phyloP scores from a whole-genome alignment of 257 asterid species.

The Solanum rostratum region DNA sequence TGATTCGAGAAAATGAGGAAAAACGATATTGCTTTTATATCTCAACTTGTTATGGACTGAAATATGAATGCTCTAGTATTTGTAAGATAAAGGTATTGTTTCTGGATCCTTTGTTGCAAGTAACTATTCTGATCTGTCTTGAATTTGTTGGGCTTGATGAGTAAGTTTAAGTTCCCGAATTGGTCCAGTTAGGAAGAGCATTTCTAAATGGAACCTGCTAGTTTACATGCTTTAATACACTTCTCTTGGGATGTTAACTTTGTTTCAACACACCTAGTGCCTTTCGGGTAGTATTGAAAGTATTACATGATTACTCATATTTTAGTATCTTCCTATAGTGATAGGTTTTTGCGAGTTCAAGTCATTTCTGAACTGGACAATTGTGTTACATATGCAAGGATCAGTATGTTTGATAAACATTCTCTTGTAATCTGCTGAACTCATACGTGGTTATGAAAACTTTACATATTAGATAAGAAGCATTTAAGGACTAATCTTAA shows the following conservation, averaged over 20 bases:
- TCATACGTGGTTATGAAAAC: background rate
- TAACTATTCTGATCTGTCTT: background rate
- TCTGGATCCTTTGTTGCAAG: background rate
- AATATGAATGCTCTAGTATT: slow-evolving; percentile 80
- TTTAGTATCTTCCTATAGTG: background rate
- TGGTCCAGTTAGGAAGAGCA: background rate
- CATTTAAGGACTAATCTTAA: background rate
- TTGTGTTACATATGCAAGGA: background rate
- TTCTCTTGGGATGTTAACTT: background rate
- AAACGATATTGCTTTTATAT: slow-evolving; percentile 65
- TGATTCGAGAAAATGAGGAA: slow-evolving; percentile 57
- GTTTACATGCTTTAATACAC: background rate
- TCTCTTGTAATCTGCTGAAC: background rate
- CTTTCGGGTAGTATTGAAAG: background rate
- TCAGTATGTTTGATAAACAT: background rate
- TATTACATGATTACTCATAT: background rate
- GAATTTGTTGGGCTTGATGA: background rate
- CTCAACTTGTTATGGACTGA: slow-evolving; percentile 78
- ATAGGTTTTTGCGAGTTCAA: background rate
- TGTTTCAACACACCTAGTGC: background rate
- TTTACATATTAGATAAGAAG: background rate
- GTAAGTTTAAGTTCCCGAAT: background rate
- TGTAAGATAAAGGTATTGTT: slow-evolving; percentile 62
- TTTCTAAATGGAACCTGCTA: background rate
- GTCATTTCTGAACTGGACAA: background rate